phyloP scores from a whole-genome alignment of 257 asterid species.

The Verbena officinalis region DNA sequence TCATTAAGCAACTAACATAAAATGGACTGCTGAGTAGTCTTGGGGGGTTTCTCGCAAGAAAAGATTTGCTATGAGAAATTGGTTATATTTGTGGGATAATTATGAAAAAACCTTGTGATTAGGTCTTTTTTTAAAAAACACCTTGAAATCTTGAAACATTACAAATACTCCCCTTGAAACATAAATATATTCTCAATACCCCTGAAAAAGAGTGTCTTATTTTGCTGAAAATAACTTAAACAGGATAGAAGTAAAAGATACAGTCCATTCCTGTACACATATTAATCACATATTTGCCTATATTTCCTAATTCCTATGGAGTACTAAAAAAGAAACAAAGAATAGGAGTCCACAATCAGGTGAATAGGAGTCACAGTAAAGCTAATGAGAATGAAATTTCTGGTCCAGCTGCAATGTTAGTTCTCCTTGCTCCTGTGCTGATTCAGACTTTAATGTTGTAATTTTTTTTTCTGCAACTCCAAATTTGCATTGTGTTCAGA shows the following conservation, averaged over 20 bases:
- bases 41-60: no score
- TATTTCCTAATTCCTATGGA: neutral
- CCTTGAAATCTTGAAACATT: no score
- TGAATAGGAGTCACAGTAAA: constrained; percentile 17
- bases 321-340: constrained; percentile 16
- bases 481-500: constrained; percentile 66
- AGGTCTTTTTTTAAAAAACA: no score
- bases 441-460: constrained; percentile 44
- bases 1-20: neutral
- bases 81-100: no score
- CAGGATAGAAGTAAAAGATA: neutral
- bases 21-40: neutral
- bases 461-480: constrained; percentile 86
- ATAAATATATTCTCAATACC: no score
- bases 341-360: constrained; percentile 22
- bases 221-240: no score
- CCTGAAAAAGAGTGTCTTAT: no score
- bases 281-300: constrained; percentile 8
- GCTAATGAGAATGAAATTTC: constrained; percentile 16
- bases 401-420: constrained; percentile 35
- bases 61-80: no score
- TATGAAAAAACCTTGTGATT: no score
- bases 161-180: no score
- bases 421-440: constrained; percentile 47
- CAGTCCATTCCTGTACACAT: constrained; percentile 18